Percentiles rank a stretch among this genome's conserved stretches.
Evolutionary conservation across 164 flowering plant species (phyloP).

Genomic region (Paratinospora sagittata): DNA sequence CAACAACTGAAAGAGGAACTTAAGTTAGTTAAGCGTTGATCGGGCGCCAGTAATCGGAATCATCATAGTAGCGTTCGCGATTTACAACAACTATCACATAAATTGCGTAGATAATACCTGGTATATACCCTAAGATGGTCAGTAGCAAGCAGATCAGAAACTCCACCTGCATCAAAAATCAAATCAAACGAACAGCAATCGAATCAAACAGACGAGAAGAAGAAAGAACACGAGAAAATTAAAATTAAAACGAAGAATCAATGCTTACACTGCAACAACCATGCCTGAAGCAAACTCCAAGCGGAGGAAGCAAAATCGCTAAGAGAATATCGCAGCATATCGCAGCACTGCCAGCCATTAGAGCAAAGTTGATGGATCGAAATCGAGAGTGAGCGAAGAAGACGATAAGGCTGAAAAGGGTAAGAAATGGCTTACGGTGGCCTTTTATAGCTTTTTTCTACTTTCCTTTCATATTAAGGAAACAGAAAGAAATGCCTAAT

Average conservation of each 20-base stretch:
- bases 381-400: background rate
- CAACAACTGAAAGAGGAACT: background rate
- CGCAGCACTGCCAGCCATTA: slow-evolving; percentile 38
- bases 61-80: slow-evolving; percentile 13
- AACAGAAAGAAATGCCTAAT: too few species aligned
- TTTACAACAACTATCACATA: slow-evolving; percentile 33
- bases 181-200: too few species aligned
- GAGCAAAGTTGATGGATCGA: background rate
- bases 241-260: background rate
- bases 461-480: too few species aligned
- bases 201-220: slow-evolving; percentile 9
- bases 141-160: slow-evolving; percentile 39
- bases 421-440: background rate
- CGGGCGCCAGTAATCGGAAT: slow-evolving; percentile 20
- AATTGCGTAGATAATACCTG: slow-evolving; percentile 46
- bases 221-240: background rate
- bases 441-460: too few species aligned
- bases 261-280: slow-evolving; percentile 70
- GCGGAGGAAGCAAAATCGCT: slow-evolving; percentile 68
- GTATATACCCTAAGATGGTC: slow-evolving; percentile 41
- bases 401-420: background rate
- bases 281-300: slow-evolving; percentile 68
- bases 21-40: slow-evolving; percentile 7
- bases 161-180: slow-evolving; percentile 22
- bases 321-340: slow-evolving; percentile 55